Conservation (phyloP, 495 filamentous ascomycete species). For the Penicillium tannophilum region DNA sequence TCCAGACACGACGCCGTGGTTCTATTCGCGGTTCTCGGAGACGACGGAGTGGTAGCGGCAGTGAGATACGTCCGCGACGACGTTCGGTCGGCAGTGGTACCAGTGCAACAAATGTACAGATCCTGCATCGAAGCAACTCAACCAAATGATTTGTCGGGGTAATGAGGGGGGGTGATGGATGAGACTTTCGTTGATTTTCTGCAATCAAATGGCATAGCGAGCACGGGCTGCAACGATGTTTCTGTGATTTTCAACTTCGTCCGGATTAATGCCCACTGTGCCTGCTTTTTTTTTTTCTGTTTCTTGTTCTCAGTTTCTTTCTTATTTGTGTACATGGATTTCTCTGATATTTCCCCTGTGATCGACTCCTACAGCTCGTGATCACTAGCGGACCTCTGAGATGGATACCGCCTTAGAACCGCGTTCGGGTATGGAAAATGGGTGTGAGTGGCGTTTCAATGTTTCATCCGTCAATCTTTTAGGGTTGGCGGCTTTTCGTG, state of each 20-base stretch:
- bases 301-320: constrained; percentile 25
- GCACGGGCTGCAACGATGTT: constrained; percentile 40
- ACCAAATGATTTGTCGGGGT: constrained; percentile 37
- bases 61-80: constrained; percentile 48
- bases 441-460: constrained; percentile 51
- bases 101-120: constrained; percentile 38
- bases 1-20: constrained; percentile 54
- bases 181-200: constrained; percentile 34
- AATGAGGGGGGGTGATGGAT: constrained; percentile 32
- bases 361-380: constrained; percentile 25
- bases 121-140: constrained; percentile 52
- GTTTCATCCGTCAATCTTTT: constrained; percentile 36
- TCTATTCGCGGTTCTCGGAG: constrained; percentile 44
- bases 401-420: constrained; percentile 50
- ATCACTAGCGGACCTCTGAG: constrained; percentile 40
- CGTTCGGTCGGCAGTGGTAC: constrained; percentile 45
- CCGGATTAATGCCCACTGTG: constrained; percentile 29
- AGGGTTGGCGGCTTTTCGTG: constrained; percentile 39
- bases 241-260: constrained; percentile 30
- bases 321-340: constrained; percentile 53
- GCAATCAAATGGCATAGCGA: constrained; percentile 46
- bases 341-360: constrained; percentile 43
- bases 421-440: constrained; percentile 53
- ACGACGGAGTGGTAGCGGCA: constrained; percentile 51
- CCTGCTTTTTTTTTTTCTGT: constrained; percentile 8